Conservation (phyloP, 306 rosid species). For the Prunus fruticosa region DNA sequence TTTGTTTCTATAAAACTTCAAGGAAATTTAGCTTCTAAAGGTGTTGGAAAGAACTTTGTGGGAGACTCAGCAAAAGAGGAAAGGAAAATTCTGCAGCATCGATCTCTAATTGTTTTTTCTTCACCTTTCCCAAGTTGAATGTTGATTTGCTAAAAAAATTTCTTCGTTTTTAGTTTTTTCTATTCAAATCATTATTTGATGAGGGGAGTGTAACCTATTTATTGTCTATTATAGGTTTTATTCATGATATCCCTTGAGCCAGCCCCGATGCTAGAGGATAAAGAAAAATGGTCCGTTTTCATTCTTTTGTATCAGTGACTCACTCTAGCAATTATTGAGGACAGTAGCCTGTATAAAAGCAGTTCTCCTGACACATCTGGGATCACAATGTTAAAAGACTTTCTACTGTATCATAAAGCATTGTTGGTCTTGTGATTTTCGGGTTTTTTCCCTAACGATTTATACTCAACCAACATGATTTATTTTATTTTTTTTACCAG, state of each 20-base stretch:
- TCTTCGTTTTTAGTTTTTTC: not conserved
- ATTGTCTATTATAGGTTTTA: slow-evolving; percentile 56
- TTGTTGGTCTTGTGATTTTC: not conserved
- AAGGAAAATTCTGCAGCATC: not conserved
- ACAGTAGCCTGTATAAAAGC: slow-evolving; percentile 4
- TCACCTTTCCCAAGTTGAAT: not conserved
- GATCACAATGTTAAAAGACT: not conserved
- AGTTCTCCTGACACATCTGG: not conserved
- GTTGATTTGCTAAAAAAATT: not conserved
- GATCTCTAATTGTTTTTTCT: not conserved
- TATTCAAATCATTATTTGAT: slow-evolving; percentile 12
- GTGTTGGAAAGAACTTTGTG: not conserved
- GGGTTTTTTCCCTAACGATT: not conserved
- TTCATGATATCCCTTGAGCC: slow-evolving; percentile 99
- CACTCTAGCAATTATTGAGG: slow-evolving; percentile 9
- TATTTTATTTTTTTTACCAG: not conserved
- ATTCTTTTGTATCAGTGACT: slow-evolving; percentile 5
- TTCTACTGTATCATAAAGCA: not conserved
- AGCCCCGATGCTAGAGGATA: slow-evolving; percentile 99
- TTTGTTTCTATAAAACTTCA: not conserved
- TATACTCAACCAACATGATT: not conserved
- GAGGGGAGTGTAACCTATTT: slow-evolving; percentile 26
- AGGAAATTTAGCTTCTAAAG: not conserved
- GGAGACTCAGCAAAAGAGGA: not conserved
- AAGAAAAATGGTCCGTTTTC: slow-evolving; percentile 90